Evolutionary conservation across 805 yeast species (phyloP).

Genomic region (Suhomyces sp.): DNA sequence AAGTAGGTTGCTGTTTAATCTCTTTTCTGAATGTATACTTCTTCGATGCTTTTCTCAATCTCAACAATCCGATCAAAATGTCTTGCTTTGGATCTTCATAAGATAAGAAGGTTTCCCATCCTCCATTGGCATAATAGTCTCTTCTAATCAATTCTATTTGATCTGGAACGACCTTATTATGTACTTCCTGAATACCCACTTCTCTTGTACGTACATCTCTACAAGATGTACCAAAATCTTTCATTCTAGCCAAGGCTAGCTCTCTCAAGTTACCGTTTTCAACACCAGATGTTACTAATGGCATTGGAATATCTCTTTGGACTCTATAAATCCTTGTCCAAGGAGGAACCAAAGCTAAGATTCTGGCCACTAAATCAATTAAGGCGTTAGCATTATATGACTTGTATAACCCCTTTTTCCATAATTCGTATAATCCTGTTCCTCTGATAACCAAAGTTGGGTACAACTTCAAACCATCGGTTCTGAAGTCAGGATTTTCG

Average conservation of each 20-base stretch:
- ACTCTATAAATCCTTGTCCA: conserved; percentile 99
- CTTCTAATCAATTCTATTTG: conserved; percentile 94
- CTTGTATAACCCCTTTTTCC: conserved; percentile 94
- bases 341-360: conserved; percentile 94
- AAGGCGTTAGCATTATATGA: conserved; percentile 93
- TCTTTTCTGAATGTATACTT: conserved; percentile 90
- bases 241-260: conserved; percentile 94
- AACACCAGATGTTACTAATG: conserved; percentile 94
- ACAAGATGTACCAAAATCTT: conserved; percentile 94
- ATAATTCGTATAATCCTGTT: conserved; percentile 92
- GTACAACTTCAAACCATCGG: conserved; percentile 93
- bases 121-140: conserved; percentile 96
- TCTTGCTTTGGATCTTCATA: conserved; percentile 98
- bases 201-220: conserved; percentile 97
- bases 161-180: conserved; percentile 93
- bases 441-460: conserved; percentile 97
- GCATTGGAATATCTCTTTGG: conserved; percentile 99
- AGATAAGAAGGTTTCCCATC: conserved; percentile 96
- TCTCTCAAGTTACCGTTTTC: conserved; percentile 97
- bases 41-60: conserved; percentile 85
- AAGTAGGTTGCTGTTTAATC: conserved; percentile 77
- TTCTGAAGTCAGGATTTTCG: conserved; percentile 94
- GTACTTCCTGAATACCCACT: conserved; percentile 98
- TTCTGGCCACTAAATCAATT: conserved; percentile 92
- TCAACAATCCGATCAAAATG: conserved; percentile 84